Conservation (phyloP, 331 rosid genomes). For the Ulmus americana region DNA sequence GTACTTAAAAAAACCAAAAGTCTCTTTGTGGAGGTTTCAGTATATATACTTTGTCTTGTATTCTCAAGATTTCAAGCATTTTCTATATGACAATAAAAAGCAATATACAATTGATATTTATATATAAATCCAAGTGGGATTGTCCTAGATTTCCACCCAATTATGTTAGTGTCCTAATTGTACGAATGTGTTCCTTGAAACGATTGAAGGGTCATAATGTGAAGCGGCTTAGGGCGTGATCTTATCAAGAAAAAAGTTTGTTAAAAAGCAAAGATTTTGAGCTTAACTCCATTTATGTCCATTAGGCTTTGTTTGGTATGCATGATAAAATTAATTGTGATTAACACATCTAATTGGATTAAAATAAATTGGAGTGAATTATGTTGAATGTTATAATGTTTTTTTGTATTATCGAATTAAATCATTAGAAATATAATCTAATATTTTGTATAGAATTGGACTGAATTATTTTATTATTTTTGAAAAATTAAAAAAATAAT, state of each 20-base stretch:
- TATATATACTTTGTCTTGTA: neutral
- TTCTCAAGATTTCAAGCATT: constrained; percentile 9
- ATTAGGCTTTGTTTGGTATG: no score
- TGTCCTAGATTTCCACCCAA: constrained; percentile 53
- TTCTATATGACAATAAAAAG: neutral
- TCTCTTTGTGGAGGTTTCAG: constrained; percentile 1
- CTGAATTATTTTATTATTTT: no score
- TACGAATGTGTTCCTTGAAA: constrained; percentile 31
- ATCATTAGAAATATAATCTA: no score
- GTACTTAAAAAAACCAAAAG: constrained; percentile 8
- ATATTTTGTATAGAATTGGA: no score
- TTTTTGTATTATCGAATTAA: no score
- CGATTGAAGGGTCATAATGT: constrained; percentile 39
- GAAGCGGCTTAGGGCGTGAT: constrained; percentile 15
- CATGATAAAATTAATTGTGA: no score
- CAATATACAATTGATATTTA: neutral
- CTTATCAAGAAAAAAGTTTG: constrained; percentile 20
- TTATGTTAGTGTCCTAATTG: neutral
- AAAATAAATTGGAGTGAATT: no score
- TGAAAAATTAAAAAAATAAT: no score
- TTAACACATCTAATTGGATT: no score
- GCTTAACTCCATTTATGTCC: no score
- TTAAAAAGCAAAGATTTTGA: constrained; percentile 6
- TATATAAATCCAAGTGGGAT: constrained; percentile 35
- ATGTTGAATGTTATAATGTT: no score